Evolutionary conservation across 306 rosid species (phyloP).

Genomic region (Prinsepia uniflora): DNA sequence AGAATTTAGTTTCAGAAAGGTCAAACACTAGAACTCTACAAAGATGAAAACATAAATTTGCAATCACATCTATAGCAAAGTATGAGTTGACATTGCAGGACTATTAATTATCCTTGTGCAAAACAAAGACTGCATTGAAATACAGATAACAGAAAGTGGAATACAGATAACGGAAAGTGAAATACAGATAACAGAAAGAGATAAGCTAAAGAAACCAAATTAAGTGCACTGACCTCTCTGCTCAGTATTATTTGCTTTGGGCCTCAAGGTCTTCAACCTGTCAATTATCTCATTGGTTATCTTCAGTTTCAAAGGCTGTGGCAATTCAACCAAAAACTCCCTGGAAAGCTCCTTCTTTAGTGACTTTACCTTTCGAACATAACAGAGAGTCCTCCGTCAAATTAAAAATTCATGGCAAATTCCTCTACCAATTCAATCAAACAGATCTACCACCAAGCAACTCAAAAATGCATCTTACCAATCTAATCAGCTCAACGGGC

Average conservation of each 20-base stretch:
- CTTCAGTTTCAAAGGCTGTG: constrained; percentile 63
- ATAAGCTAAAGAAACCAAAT: not conserved
- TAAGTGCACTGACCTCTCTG: constrained; percentile 60
- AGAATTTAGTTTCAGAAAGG: not conserved
- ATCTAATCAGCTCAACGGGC: constrained; percentile 66
- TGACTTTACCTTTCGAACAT: constrained; percentile 54
- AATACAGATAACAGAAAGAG: not conserved
- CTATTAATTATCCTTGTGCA: not conserved
- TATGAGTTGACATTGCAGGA: not conserved
- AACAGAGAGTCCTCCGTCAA: constrained; percentile 1
- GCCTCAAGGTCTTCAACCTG: constrained; percentile 54
- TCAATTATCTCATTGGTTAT: constrained; percentile 58
- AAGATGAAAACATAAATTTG: not conserved
- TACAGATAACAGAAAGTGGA: not conserved
- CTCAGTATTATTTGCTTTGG: constrained; percentile 35
- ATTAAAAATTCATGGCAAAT: not conserved
- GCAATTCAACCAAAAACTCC: constrained; percentile 48
- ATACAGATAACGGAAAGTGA: not conserved
- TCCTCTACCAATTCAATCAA: constrained; percentile 6
- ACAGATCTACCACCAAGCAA: constrained; percentile 11
- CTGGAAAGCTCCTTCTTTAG: constrained; percentile 52
- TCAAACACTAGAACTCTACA: not conserved
- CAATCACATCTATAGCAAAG: not conserved
- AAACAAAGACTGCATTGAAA: not conserved
- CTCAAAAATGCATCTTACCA: constrained; percentile 45